Evolutionary conservation across 805 yeast species (phyloP).

Genomic region (Starmerella bacillaris): DNA sequence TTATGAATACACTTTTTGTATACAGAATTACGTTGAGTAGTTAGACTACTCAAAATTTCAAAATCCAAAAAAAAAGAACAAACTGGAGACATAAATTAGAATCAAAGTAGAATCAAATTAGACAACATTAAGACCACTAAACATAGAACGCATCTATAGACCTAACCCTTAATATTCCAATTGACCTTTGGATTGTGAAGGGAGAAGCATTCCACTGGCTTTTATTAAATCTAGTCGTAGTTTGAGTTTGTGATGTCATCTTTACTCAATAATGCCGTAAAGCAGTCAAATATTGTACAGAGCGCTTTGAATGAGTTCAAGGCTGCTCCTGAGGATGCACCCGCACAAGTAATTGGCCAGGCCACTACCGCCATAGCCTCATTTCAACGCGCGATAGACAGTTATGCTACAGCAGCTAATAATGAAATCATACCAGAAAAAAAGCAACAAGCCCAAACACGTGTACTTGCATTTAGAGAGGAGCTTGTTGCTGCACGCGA

Average conservation of each 20-base stretch:
- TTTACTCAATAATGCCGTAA: constrained; percentile 72
- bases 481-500: constrained; percentile 28
- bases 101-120: too few relatives aligned
- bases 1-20: too few relatives aligned
- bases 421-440: constrained; percentile 42
- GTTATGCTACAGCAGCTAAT: constrained; percentile 38
- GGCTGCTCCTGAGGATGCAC: constrained; percentile 45
- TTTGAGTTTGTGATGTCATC: constrained; percentile 48
- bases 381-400: constrained; percentile 56
- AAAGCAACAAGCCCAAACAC: constrained; percentile 38
- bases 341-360: constrained; percentile 55
- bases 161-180: too few relatives aligned
- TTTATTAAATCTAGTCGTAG: too few relatives aligned
- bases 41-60: too few relatives aligned
- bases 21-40: too few relatives aligned
- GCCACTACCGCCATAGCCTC: constrained; percentile 66
- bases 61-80: too few relatives aligned
- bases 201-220: too few relatives aligned
- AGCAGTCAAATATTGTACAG: constrained; percentile 58
- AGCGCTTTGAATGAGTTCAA: constrained; percentile 47
- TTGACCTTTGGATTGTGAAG: too few relatives aligned
- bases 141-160: too few relatives aligned
- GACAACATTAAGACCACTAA: too few relatives aligned
- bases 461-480: constrained; percentile 39
- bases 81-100: too few relatives aligned